These are phyloP conservation scores for Suillus subalutaceus DNA, from an alignment of 768 basidiomycete species.

Conservation along the genomic window DNA sequence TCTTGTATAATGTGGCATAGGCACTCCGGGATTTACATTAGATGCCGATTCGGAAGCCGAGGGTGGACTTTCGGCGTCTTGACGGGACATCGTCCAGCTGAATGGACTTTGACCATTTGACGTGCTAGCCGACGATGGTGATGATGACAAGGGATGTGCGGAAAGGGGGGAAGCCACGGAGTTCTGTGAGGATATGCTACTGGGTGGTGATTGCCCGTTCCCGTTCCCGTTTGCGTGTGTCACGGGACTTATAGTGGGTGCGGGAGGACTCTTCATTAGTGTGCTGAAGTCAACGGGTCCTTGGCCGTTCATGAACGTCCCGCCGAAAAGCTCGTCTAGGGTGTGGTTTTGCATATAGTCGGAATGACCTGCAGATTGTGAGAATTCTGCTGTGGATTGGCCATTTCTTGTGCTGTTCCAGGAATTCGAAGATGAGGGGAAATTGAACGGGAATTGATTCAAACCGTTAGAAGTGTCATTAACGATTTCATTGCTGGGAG, in stretches of 20 bases:
- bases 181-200: conserved; percentile 17
- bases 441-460: conserved; percentile 48
- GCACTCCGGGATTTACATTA: conserved; percentile 30
- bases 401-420: conserved; percentile 30
- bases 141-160: conserved; percentile 22
- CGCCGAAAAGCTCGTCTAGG: conserved; percentile 53
- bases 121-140: conserved; percentile 28
- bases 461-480: conserved; percentile 23
- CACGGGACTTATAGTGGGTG: conserved; percentile 53
- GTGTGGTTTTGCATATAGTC: conserved; percentile 29
- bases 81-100: conserved; percentile 29
- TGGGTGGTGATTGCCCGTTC: conserved; percentile 22
- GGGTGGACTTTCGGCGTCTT: conserved; percentile 32
- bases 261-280: conserved; percentile 33
- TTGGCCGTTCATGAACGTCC: conserved; percentile 35
- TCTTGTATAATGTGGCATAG: conserved; percentile 41
- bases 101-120: conserved; percentile 29
- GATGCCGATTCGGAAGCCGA: conserved; percentile 43
- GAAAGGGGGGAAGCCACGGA: conserved; percentile 18
- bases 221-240: conserved; percentile 40
- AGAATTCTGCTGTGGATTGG: conserved; percentile 27
- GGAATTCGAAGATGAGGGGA: conserved; percentile 39
- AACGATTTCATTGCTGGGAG: conserved; percentile 10
- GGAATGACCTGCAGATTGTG: conserved; percentile 23
- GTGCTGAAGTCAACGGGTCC: conserved; percentile 37